phyloP scores from a whole-genome alignment of 2,329 filamentous ascomycete genomes.

The Mycogone perniciosa region DNA sequence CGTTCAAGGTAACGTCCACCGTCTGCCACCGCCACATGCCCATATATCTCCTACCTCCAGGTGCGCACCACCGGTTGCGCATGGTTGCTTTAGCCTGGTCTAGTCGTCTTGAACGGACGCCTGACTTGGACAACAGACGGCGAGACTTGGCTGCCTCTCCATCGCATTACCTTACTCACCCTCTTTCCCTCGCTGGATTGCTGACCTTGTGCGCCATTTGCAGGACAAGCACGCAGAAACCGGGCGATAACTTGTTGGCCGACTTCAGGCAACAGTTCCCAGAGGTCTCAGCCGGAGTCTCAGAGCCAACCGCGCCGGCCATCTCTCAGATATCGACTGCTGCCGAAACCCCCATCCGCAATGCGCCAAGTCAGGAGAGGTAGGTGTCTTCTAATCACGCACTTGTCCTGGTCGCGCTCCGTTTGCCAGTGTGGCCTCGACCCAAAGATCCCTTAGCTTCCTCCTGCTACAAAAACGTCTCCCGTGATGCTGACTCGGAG shows the following conservation, averaged over 20 bases:
- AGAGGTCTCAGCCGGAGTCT: conserved; percentile 54
- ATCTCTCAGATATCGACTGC: conserved; percentile 30
- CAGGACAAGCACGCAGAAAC: conserved; percentile 74
- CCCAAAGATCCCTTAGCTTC: too few species aligned
- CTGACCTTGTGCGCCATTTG: neutral
- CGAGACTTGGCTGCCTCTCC: neutral
- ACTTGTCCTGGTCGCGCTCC: neutral
- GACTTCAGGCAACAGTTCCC: conserved; percentile 80
- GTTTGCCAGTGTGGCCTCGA: neutral
- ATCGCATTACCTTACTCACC: neutral
- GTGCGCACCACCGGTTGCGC: neutral
- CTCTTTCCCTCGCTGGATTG: neutral
- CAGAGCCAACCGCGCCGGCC: conserved; percentile 37
- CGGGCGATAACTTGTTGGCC: conserved; percentile 72
- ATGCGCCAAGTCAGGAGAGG: conserved; percentile 22
- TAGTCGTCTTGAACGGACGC: too few species aligned
- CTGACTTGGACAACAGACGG: too few species aligned
- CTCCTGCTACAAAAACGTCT: neutral
- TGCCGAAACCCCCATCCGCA: conserved; percentile 13
- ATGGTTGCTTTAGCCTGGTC: too few species aligned
- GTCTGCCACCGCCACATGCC: neutral
- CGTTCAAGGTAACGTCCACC: conserved; percentile 7
- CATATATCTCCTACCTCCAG: neutral
- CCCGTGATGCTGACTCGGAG: conserved; percentile 1
- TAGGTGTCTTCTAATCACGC: conserved; percentile 11